Evolutionary conservation across 192 early-diverging fungal species (phyloP), one percentile per base, ranked within the genome.

Genomic region (Coemansia sp.): DNA sequence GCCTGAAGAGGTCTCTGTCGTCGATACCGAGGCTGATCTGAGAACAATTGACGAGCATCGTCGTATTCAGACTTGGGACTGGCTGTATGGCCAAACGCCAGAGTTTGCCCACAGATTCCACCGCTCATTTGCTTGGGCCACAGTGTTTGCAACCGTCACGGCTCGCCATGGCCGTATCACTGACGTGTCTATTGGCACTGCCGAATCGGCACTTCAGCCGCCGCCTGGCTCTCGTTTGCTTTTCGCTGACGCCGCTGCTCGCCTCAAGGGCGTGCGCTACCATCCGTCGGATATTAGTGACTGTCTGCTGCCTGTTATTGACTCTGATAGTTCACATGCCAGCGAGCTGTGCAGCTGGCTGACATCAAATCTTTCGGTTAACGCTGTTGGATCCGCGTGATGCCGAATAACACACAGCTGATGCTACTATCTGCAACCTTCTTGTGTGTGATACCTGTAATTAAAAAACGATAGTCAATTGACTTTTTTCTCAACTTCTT

Each of bases 51-150:
- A 56, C 7, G 73, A 83, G 66, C 63, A 78, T 39, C 64, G 70
- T 11, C 74, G 88, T 29, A 72, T 94, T 41, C 59, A 84, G 71
- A 83, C 89, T 10, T 94, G 92, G 92, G 90, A 95, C 33, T 98
- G 96, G 95, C 90, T 88, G 59, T 96, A 85, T 62, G 94, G 92
- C 6, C 93, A 95, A 84, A 96, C 96, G 7, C 96, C 96, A 31
- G 88, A 92, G 69, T 98, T 98, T 70, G 87, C 83, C 3, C 83
- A 90, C 73, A 53, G 69, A 45, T 62, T 84, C 34, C 37, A 72
- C 51, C 46, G n/a, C 17, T n/a, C 45, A 45, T 79, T 84, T 40
- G 45, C 63, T 2, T 78, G 81, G 76, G 73, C 64, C 1, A 24
- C 68, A 8, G 64, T 81, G 24, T 57, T 59, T 16, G 74, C 44